Evolutionary conservation across 441 rosid genomes (phyloP).

Genomic region (Pelargonium citronellum): DNA sequence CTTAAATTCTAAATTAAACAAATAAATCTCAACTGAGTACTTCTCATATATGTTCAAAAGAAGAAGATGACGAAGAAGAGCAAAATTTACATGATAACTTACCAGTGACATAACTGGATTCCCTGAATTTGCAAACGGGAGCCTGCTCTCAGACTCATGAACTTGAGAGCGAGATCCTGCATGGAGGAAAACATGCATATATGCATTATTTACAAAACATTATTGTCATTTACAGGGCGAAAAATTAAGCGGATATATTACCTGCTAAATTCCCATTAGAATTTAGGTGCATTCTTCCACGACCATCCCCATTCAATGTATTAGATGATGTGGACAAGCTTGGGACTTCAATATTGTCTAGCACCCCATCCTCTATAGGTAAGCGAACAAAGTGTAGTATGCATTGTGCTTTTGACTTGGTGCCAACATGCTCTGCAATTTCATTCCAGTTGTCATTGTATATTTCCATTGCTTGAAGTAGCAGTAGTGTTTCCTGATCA

Average conservation of each 20-base stretch:
- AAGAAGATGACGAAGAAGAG: not conserved
- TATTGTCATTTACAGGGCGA: slow-evolving; percentile 4
- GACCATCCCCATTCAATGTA: slow-evolving; percentile 46
- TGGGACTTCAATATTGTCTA: slow-evolving; percentile 78
- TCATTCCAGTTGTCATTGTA: slow-evolving; percentile 80
- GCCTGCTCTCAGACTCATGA: slow-evolving; percentile 49
- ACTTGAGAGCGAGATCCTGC: slow-evolving; percentile 44
- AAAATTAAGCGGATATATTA: slow-evolving; percentile 26
- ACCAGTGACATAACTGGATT: slow-evolving; percentile 95
- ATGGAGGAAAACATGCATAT: slow-evolving; percentile 17
- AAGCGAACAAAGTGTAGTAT: slow-evolving; percentile 81
- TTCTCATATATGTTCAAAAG: not conserved
- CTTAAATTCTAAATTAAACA: not conserved
- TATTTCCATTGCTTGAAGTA: slow-evolving; percentile 86
- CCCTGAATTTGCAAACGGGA: slow-evolving; percentile 77
- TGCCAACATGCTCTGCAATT: slow-evolving; percentile 81
- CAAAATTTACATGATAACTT: slow-evolving; percentile 18
- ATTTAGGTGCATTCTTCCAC: slow-evolving; percentile 34
- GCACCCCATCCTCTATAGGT: slow-evolving; percentile 71
- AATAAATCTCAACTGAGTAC: not conserved
- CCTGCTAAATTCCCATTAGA: slow-evolving; percentile 52
- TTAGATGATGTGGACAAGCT: slow-evolving; percentile 30
- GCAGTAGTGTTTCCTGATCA: slow-evolving; percentile 75
- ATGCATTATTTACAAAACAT: slow-evolving; percentile 11
- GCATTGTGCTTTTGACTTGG: slow-evolving; percentile 91